Evolutionary conservation across 163 green algal genomes (phyloP).

Genomic region (Scenedesmus sp.): DNA sequence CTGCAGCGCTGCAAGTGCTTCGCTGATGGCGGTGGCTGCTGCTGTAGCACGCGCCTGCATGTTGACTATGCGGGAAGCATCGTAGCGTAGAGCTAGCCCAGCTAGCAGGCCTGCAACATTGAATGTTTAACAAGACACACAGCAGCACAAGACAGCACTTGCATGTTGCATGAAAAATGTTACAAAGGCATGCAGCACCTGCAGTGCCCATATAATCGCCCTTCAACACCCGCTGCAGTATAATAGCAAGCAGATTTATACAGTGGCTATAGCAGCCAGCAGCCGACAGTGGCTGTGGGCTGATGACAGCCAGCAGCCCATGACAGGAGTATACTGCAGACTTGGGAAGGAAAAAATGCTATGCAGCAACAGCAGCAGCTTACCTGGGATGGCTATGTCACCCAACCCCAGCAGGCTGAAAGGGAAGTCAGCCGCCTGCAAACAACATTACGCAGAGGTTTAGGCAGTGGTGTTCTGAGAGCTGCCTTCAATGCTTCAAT

Average conservation of each 20-base stretch:
- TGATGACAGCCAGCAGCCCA: background rate
- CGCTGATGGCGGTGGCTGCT: constrained; percentile 71
- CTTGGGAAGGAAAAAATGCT: too few species aligned
- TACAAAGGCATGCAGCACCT: too few species aligned
- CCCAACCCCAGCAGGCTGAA: constrained; percentile 82
- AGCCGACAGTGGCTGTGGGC: too few species aligned
- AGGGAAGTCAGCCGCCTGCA: constrained; percentile 64
- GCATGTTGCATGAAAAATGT: background rate
- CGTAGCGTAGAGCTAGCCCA: constrained; percentile 86
- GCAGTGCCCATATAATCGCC: too few species aligned
- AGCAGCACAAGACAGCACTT: background rate
- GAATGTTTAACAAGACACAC: background rate
- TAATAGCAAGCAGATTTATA: too few species aligned
- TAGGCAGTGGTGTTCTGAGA: background rate
- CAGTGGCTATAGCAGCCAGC: too few species aligned
- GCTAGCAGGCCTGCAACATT: constrained; percentile 75
- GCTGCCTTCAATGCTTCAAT: background rate
- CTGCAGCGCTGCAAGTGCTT: constrained; percentile 59
- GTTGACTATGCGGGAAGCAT: constrained; percentile 74
- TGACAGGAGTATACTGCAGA: too few species aligned
- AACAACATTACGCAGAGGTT: background rate
- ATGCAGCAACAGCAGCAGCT: background rate
- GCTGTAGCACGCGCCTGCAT: constrained; percentile 75
- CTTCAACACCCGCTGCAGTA: too few species aligned
- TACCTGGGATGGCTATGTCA: constrained; percentile 86